Evolutionary conservation across 2,329 filamentous ascomycete genomes (phyloP).

Genomic region (Penicillium corylophilum): DNA sequence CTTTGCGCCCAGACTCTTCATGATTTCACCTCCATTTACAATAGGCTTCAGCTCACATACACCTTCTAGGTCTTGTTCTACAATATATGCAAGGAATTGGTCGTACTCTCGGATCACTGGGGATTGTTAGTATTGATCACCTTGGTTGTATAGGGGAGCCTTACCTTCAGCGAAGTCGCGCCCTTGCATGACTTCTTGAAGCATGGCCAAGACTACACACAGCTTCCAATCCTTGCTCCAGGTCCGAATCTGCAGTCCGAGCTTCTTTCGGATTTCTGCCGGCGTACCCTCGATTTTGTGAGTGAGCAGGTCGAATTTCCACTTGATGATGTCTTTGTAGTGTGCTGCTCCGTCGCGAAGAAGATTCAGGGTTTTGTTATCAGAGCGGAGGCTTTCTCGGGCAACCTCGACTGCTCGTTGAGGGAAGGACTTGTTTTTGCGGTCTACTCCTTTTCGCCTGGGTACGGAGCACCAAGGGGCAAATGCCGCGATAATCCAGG

Average conservation of each 20-base stretch:
- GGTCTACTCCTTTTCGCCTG: constrained; percentile 36
- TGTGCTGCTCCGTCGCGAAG: constrained; percentile 65
- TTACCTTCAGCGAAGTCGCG: constrained; percentile 33
- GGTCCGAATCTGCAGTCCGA: constrained; percentile 36
- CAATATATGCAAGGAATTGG: constrained; percentile 53
- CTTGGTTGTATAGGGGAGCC: neutral
- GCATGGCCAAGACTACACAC: constrained; percentile 39
- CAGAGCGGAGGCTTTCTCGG: constrained; percentile 74
- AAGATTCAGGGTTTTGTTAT: constrained; percentile 71
- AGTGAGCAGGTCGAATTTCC: constrained; percentile 50
- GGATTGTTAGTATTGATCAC: constrained; percentile 8
- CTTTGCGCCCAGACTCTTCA: constrained; percentile 62
- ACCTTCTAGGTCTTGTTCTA: constrained; percentile 48
- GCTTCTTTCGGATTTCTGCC: constrained; percentile 37
- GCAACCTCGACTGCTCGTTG: constrained; percentile 64
- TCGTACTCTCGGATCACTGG: constrained; percentile 53
- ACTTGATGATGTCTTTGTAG: constrained; percentile 59
- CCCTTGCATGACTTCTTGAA: constrained; percentile 41
- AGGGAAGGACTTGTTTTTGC: constrained; percentile 53
- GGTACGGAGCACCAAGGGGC: constrained; percentile 66
- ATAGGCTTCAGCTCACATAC: constrained; percentile 61
- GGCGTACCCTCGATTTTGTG: constrained; percentile 27
- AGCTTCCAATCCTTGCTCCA: constrained; percentile 43
- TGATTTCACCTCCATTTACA: constrained; percentile 73
- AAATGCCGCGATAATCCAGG: constrained; percentile 75